Conservation (phyloP, 1,284 basidiomycete species). For the Amylostereum chailletii region DNA sequence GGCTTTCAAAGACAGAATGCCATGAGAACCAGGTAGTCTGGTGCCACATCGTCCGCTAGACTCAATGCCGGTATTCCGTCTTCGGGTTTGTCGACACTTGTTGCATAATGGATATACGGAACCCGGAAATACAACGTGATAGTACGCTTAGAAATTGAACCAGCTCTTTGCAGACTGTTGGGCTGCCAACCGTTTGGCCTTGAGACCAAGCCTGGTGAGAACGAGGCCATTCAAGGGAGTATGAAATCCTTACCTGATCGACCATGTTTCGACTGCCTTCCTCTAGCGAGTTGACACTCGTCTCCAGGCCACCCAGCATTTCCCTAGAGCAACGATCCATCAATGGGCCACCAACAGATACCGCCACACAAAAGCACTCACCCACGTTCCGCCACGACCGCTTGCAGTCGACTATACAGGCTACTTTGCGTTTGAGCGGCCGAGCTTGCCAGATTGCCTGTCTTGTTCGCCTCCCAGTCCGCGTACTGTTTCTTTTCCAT, state of each 20-base stretch:
- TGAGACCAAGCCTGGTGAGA: conserved; percentile 4
- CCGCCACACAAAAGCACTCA: conserved; percentile 19
- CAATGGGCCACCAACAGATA: background rate
- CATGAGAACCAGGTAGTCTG: no score
- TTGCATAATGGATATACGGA: no score
- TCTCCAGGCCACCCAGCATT: conserved; percentile 49
- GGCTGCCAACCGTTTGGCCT: conserved; percentile 56
- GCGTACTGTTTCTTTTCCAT: conserved; percentile 6
- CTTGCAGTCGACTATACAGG: conserved; percentile 36
- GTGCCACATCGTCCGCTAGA: no score
- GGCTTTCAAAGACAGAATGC: no score
- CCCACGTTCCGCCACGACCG: conserved; percentile 58
- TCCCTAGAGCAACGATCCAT: conserved; percentile 29
- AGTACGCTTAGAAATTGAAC: conserved; percentile 29
- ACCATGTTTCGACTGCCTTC: conserved; percentile 59
- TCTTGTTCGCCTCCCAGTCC: conserved; percentile 6
- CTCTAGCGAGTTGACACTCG: conserved; percentile 52
- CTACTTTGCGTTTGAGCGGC: conserved; percentile 11
- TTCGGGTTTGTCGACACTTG: no score
- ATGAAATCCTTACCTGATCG: conserved; percentile 37
- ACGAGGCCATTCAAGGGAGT: background rate
- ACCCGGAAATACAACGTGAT: no score
- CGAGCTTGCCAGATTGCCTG: conserved; percentile 2
- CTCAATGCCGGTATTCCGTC: no score
- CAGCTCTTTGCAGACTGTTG: conserved; percentile 54